Evolutionary conservation across 2,329 filamentous ascomycete species (phyloP).

Genomic region (Blastomyces silverae): DNA sequence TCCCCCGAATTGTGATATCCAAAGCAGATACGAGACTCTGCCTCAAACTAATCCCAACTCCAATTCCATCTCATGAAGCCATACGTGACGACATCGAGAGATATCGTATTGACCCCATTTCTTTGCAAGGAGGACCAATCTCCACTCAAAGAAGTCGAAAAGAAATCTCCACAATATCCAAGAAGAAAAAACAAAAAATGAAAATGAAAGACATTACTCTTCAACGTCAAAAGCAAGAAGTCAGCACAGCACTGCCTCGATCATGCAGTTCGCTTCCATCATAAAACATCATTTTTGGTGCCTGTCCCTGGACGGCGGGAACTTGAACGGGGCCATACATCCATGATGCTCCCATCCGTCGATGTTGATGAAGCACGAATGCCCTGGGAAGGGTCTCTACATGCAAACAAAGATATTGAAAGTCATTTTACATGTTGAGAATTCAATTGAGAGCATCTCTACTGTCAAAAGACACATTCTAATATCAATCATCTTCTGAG

Average conservation of each 20-base stretch:
- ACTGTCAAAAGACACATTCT: no score
- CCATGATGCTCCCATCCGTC: neutral
- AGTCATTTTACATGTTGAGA: no score
- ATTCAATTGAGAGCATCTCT: no score
- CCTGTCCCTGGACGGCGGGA: neutral
- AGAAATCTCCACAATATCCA: neutral
- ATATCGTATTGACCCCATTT: neutral
- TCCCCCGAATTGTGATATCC: slow-evolving; percentile 1
- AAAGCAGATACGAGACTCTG: neutral
- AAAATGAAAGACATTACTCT: neutral
- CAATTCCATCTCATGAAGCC: neutral
- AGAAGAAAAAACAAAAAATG: neutral
- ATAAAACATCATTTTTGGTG: neutral
- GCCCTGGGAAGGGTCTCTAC: no score
- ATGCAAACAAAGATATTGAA: no score
- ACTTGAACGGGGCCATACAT: neutral
- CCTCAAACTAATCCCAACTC: neutral
- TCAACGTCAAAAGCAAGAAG: neutral
- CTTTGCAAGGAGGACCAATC: neutral
- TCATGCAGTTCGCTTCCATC: neutral
- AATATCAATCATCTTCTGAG: no score
- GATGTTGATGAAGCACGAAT: no score
- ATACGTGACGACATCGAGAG: neutral
- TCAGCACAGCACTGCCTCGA: neutral
- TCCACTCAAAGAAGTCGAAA: neutral